phyloP scores from a whole-genome alignment of 192 early-diverging fungal species.

The Coemansia guatemalensis region DNA sequence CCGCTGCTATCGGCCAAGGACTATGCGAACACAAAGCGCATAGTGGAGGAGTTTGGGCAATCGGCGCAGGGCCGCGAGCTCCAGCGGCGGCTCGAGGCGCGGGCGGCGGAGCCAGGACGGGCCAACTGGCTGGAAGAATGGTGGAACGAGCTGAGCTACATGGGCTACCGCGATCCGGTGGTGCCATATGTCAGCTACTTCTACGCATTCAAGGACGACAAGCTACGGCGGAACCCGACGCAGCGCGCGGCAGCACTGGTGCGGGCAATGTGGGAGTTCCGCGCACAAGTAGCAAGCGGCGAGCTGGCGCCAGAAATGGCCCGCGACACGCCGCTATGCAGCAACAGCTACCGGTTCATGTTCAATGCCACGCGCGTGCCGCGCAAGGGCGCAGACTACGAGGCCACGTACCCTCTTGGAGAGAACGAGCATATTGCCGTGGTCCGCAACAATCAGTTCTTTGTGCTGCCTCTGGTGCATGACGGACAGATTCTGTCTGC shows the following conservation, averaged over 20 bases:
- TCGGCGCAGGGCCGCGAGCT: conserved; percentile 85
- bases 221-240: conserved; percentile 70
- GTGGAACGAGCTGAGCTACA: conserved; percentile 97
- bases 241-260: conserved; percentile 87
- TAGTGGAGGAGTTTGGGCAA: conserved; percentile 76
- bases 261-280: conserved; percentile 88
- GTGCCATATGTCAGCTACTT: conserved; percentile 97
- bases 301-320: conserved; percentile 81
- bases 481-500: conserved; percentile 80
- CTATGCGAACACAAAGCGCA: conserved; percentile 63
- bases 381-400: conserved; percentile 78
- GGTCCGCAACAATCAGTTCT: conserved; percentile 92
- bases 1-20: conserved; percentile 72
- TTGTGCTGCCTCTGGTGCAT: conserved; percentile 67
- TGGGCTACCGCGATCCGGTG: conserved; percentile 94
- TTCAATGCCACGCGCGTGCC: conserved; percentile 96
- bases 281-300: conserved; percentile 72
- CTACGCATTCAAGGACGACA: conserved; percentile 91
- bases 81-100: conserved; percentile 78
- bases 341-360: conserved; percentile 93
- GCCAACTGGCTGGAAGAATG: conserved; percentile 95
- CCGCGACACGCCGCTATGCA: conserved; percentile 76
- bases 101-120: conserved; percentile 68
- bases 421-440: conserved; percentile 84
- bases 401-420: conserved; percentile 67